Base-by-base conservation (phyloP, 2,329 filamentous ascomycete genomes). In the Aspergillus proliferans region DNA sequence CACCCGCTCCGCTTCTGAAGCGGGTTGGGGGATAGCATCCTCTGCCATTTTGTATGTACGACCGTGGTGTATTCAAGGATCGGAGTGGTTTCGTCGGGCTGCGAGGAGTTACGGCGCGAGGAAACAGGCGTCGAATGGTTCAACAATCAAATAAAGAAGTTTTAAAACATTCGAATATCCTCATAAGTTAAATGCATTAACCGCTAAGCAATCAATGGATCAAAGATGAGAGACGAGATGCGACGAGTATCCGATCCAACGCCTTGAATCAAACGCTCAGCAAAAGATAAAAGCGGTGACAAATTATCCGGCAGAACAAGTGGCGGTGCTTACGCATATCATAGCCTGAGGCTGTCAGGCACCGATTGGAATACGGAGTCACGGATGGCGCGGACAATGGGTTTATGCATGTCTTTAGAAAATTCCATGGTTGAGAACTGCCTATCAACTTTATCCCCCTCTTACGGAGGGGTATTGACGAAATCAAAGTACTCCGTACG, bases 11-110 rank as follows among this genome's bases (percentile, higher is more conserved):
- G 57, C 57, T 39, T 56, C 56, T 45, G 59, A 51, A 14, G 57
- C 59, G n/a, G 64, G 58, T 2, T 55, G 59, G 28, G 7, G 2
- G 15, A 12, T 3, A 2, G 1, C 14, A 12, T 64, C 60, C 15
- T 64, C 58, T 38, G 59, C 57, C 56, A 65, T 55, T 6, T 52
- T 47, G 43, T 56, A 53, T 19, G 54, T 30, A 30, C 26, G 38
- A 55, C 59, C 58, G 28, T 21, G 10, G 3, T 18, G n/a, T 40
- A 18, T 15, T 14, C 9, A 6, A 12, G 19, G 7, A 18, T 21
- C 10, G 15, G 6, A 7, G 40, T 6, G 40, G 8, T 43, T 14
- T 9, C 14, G 19, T 10, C 40, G 40, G 19, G 14, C 19, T 40
- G 36, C 9, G 26, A 30, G 26, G 26, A 28, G 9, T 12, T 30